Conservation (phyloP, 257 asterid genomes). For the Lavandula angustifolia region DNA sequence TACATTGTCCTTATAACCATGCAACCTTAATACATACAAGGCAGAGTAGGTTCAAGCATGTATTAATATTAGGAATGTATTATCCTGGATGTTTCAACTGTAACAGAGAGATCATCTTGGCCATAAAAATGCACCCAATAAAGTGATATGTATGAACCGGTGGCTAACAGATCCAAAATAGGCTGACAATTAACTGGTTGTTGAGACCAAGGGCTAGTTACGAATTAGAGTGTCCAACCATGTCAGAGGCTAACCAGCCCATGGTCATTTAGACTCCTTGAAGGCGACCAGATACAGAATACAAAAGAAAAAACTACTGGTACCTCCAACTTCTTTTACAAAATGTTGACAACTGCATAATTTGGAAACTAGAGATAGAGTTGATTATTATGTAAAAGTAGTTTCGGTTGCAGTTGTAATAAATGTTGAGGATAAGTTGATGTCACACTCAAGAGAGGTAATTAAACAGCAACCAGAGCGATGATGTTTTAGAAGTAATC, state of each 20-base stretch:
- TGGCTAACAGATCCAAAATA: not conserved
- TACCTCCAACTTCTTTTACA: not conserved
- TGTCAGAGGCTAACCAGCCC: not conserved
- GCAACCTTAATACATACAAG: not conserved
- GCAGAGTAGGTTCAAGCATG: no score
- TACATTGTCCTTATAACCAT: not conserved
- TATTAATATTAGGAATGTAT: not conserved
- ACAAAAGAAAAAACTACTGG: not conserved
- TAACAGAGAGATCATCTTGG: not conserved
- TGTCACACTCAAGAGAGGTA: not conserved
- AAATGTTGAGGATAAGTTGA: not conserved
- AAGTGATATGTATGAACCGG: not conserved
- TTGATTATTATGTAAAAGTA: not conserved
- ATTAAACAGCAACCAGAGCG: not conserved
- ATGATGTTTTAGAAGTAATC: not conserved
- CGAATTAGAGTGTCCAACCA: not conserved
- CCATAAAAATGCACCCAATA: not conserved
- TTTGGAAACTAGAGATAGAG: conserved; percentile 7
- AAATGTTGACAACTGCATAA: conserved; percentile 9
- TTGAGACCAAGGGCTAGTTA: not conserved
- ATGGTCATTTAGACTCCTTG: not conserved
- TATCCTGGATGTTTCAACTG: not conserved
- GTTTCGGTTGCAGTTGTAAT: not conserved
- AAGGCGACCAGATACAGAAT: not conserved
- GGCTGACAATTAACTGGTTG: not conserved